phyloP scores from a whole-genome alignment of 1,284 basidiomycete genomes.

The Cerioporus squamosus region DNA sequence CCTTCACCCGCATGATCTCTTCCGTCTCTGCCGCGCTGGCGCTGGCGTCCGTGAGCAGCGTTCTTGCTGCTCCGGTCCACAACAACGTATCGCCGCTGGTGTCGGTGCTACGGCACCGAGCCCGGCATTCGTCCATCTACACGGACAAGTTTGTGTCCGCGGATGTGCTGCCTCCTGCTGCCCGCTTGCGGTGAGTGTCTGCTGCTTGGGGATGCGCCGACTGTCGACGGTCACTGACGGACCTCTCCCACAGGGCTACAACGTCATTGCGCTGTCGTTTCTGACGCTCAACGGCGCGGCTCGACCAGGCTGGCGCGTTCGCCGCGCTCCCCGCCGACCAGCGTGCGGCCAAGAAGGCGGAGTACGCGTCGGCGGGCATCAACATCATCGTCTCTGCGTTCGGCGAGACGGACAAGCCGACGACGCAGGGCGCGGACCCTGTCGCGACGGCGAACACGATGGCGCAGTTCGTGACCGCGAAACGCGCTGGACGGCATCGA shows the following conservation, averaged over 20 bases:
- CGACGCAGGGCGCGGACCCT: constrained; percentile 45
- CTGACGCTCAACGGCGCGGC: constrained; percentile 13
- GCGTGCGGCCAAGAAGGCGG: constrained; percentile 41
- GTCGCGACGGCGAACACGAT: constrained; percentile 48
- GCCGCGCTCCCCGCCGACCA: constrained; percentile 20
- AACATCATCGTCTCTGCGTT: constrained; percentile 54
- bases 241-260: constrained; percentile 16
- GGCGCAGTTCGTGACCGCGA: constrained; percentile 40
- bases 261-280: constrained; percentile 24
- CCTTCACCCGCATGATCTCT: constrained; percentile 21
- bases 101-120: constrained; percentile 10
- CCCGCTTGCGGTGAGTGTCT: constrained; percentile 9
- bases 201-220: neutral
- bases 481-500: constrained; percentile 59
- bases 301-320: constrained; percentile 18
- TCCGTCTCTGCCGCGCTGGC: constrained; percentile 23
- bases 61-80: constrained; percentile 16
- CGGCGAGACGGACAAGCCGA: constrained; percentile 56
- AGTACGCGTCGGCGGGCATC: constrained; percentile 50
- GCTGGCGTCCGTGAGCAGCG: constrained; percentile 20
- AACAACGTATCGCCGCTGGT: constrained; percentile 10
- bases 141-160: constrained; percentile 18
- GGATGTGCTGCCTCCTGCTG: constrained; percentile 17
- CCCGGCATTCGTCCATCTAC: constrained; percentile 25
- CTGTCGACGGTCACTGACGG: too few species aligned